These are phyloP conservation scores for Zizania latifolia DNA, from an alignment of 176 grass and related monocot species.

Conservation along the genomic window DNA sequence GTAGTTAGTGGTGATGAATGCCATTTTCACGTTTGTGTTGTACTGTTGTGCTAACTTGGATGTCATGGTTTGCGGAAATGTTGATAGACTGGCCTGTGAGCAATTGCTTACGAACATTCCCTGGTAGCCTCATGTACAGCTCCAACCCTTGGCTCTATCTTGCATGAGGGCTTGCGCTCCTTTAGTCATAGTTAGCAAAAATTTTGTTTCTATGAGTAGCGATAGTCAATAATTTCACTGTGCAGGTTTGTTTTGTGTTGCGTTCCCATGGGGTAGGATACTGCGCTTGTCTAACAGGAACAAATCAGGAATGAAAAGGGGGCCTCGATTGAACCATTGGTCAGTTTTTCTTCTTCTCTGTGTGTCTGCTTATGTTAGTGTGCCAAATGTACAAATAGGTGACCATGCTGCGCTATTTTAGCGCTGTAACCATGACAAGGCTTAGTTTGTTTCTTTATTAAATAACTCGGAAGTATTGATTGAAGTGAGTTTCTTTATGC, in stretches of 20 bases:
- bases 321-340: neutral
- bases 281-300: neutral
- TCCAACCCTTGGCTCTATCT: neutral
- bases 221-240: neutral
- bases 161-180: neutral
- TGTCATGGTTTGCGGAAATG: neutral
- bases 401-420: neutral
- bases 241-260: neutral
- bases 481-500: neutral
- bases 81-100: neutral
- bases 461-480: neutral
- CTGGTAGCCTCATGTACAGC: neutral
- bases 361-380: constrained; percentile 12
- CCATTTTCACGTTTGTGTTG: neutral
- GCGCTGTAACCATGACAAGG: neutral
- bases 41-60: neutral
- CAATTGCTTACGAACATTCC: neutral
- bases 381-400: constrained; percentile 4
- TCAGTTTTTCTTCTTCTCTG: neutral
- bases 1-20: neutral
- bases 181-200: neutral
- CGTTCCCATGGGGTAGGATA: neutral
- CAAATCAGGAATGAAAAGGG: neutral
- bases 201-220: neutral
- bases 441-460: neutral